phyloP scores from a whole-genome alignment of 192 early-diverging fungal species.

The Geranomyces variabilis region DNA sequence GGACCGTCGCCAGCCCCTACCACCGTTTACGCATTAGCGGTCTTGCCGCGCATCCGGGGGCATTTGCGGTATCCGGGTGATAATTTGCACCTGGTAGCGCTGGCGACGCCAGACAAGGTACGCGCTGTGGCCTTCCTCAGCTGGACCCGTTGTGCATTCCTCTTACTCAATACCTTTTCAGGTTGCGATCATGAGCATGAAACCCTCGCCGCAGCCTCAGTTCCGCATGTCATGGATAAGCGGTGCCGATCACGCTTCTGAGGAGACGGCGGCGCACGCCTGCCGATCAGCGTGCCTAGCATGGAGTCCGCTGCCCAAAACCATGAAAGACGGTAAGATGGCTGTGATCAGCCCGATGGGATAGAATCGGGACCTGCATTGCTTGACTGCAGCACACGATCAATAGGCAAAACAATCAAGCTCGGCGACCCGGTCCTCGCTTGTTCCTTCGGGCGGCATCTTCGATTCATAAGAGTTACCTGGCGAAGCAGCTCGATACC shows the following conservation, averaged over 20 bases:
- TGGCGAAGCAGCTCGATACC: neutral
- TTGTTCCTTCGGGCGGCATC: constrained; percentile 26
- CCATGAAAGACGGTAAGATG: constrained; percentile 14
- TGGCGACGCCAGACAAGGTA: constrained; percentile 42
- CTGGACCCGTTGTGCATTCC: too few species aligned
- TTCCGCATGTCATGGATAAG: constrained; percentile 30
- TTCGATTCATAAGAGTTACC: constrained; percentile 24
- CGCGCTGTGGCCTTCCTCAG: neutral
- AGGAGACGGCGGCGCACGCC: neutral
- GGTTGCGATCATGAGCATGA: constrained; percentile 44
- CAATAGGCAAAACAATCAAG: neutral
- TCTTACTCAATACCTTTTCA: neutral
- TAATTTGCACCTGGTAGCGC: constrained; percentile 31
- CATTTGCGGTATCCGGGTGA: constrained; percentile 25
- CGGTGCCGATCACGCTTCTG: neutral
- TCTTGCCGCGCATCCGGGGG: constrained; percentile 17
- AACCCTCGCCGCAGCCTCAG: constrained; percentile 36
- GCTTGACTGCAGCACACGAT: neutral
- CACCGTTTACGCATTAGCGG: constrained; percentile 34
- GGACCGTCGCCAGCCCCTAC: constrained; percentile 8
- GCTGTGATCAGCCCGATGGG: too few species aligned
- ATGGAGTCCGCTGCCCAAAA: constrained; percentile 25
- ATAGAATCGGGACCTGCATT: too few species aligned
- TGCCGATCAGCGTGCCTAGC: constrained; percentile 1
- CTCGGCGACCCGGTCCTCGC: constrained; percentile 34